Evolutionary conservation across 2,329 filamentous ascomycete genomes (phyloP).

Genomic region (Periglandula ipomoeae): DNA sequence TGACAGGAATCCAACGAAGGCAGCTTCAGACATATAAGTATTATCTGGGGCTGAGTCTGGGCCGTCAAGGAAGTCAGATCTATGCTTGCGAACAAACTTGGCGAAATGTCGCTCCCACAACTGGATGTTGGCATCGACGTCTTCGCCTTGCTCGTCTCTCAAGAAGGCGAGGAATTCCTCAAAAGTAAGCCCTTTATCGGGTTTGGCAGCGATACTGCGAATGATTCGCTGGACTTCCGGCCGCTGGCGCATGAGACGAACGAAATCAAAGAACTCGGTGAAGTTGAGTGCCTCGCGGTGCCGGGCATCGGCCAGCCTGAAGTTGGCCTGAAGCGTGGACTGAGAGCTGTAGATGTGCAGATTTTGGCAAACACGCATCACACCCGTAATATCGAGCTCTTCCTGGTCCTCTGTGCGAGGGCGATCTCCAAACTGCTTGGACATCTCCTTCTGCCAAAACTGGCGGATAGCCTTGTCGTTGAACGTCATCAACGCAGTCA

Average conservation of each 20-base stretch:
- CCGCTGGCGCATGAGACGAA: conserved; percentile 73
- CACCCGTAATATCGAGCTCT: conserved; percentile 65
- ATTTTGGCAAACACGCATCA: conserved; percentile 77
- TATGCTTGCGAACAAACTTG: conserved; percentile 55
- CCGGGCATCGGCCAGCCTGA: conserved; percentile 61
- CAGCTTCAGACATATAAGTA: conserved; percentile 61
- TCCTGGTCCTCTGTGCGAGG: conserved; percentile 49
- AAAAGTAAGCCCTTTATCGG: conserved; percentile 57
- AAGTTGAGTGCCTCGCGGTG: conserved; percentile 63
- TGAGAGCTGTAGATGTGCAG: conserved; percentile 86
- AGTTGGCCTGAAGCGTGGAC: conserved; percentile 62
- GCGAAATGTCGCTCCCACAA: conserved; percentile 67
- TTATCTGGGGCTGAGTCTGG: conserved; percentile 37
- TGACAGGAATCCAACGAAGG: conserved; percentile 67
- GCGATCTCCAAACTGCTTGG: conserved; percentile 50
- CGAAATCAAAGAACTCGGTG: conserved; percentile 72
- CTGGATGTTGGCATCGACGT: conserved; percentile 55
- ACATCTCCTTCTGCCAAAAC: conserved; percentile 83
- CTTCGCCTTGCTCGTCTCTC: conserved; percentile 62
- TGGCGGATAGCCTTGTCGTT: conserved; percentile 71
- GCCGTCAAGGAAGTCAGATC: conserved; percentile 33
- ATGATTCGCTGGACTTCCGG: conserved; percentile 73
- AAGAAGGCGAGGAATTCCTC: conserved; percentile 71
- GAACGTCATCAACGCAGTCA: conserved; percentile 82
- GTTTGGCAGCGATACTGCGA: conserved; percentile 47